A percentile compares a stretch with the other conserved stretches of the same genome.
Conservation (phyloP, 1,284 basidiomycete species). For the Erythrobasidium hasegawianum region DNA sequence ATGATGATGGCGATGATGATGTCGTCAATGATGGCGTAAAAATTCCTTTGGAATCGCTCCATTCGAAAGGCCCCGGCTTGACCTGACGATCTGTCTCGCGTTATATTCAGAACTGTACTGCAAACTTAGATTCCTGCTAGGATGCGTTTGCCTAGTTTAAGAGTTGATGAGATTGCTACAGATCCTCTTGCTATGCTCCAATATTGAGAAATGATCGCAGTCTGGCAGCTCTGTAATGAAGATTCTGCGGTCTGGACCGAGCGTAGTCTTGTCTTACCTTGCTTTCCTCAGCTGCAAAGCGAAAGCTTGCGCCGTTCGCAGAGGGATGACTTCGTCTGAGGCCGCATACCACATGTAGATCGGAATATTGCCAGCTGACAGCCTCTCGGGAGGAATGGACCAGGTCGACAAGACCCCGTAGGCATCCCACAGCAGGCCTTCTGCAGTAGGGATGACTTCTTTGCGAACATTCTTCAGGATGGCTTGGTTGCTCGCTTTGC, state of each 20-base stretch:
- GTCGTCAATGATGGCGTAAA: no score
- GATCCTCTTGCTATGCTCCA: neutral
- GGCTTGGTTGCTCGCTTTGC: neutral
- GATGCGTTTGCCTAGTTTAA: neutral
- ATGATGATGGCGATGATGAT: no score
- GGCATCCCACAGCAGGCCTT: neutral
- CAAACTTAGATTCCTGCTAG: no score
- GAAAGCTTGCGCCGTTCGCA: neutral
- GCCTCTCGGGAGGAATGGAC: neutral
- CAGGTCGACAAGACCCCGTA: neutral
- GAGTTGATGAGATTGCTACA: neutral
- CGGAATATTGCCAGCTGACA: neutral
- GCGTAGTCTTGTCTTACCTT: neutral
- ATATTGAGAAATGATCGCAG: neutral
- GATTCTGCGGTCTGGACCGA: neutral
- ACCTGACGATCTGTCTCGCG: no score
- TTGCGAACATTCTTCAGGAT: neutral
- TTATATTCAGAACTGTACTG: no score
- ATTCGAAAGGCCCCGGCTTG: no score
- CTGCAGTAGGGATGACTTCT: constrained; percentile 1
- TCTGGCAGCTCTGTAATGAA: neutral
- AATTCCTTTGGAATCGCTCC: no score
- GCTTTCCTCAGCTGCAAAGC: neutral
- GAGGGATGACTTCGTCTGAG: neutral
- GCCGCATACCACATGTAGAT: neutral